Base-by-base conservation (phyloP, 495 filamentous ascomycete genomes). In the Cryomyces antarcticus region DNA sequence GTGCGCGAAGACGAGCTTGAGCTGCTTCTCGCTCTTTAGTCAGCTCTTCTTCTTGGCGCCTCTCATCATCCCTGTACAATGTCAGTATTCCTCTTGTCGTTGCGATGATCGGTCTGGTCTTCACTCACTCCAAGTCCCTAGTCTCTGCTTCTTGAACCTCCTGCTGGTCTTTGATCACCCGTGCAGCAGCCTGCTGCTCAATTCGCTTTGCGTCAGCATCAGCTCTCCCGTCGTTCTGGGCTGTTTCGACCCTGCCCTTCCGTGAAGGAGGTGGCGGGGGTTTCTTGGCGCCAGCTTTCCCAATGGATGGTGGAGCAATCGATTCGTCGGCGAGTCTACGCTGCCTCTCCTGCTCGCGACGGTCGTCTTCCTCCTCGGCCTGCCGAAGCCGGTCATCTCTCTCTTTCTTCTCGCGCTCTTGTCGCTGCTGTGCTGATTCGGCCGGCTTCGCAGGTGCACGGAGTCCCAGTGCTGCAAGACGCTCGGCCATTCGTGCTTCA, bases 401-500 rank as follows among this genome's bases (percentile, higher is more conserved):
- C 50, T 96, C 89, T 47, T 74, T 82, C 49, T 70, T 75, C 59
- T 99, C 89, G 17, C 89, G 77, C 52, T 95, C 92, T 44, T 79
- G 72, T 37, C 86, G 73, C 62, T 96, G 86, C 41, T 77, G 69
- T 2, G 85, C 62, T 28, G 78, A 80, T 61, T 99, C 89, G 46
- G 73, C 80, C 3, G 72, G 62, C 39, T 73, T 74, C 28, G 49
- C 59, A 29, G 81, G 74, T 28, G 86, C 73, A 53, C 85, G 89
- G 50, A 99, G 72, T 12, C 89, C 89, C 43, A 94, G 72, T 38
- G 88, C 89, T 37, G 92, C 92, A 49, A 99, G 75, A 40, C 89
- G 75, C 58, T 96, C 92, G n/a, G 88, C 86, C 80, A 99, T 95
- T 38, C 87, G 80, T 55, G 85, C 82, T 59, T 96, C 86, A 9